phyloP scores from a whole-genome alignment of 306 rosid species.

The Cajanus cajan region DNA sequence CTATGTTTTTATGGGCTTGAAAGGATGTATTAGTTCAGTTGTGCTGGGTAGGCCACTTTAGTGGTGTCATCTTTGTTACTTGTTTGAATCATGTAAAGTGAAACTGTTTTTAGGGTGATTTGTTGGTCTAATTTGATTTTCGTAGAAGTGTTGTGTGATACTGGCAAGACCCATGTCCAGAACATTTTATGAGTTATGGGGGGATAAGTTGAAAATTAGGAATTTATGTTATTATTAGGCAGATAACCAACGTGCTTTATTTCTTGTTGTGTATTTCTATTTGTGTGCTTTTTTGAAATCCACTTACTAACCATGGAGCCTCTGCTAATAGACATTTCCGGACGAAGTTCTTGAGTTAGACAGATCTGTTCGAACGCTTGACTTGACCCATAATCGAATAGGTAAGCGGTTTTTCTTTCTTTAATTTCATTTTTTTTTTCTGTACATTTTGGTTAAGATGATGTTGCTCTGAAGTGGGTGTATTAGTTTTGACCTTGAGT shows the following conservation, averaged over 20 bases:
- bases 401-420: conserved; percentile 43
- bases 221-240: conserved; percentile 12
- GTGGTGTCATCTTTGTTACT: not conserved
- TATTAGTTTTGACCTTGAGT: not conserved
- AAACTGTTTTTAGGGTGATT: not conserved
- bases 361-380: conserved; percentile 83
- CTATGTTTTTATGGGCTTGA: not conserved
- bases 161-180: not conserved
- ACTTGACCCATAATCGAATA: conserved; percentile 77
- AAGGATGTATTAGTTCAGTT: not conserved
- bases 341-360: conserved; percentile 76
- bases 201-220: not conserved
- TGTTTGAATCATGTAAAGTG: not conserved
- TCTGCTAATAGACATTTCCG: conserved; percentile 65
- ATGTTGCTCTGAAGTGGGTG: not conserved
- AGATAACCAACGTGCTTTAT: not conserved
- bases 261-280: not conserved
- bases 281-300: not conserved
- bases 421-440: not conserved
- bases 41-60: not conserved
- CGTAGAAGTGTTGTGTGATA: not conserved
- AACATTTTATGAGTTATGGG: not conserved
- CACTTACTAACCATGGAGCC: conserved; percentile 17
- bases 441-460: conserved; percentile 23
- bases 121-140: not conserved